Evolutionary conservation across 176 grass and related monocot genomes (phyloP).

Genomic region (Areca catechu): DNA sequence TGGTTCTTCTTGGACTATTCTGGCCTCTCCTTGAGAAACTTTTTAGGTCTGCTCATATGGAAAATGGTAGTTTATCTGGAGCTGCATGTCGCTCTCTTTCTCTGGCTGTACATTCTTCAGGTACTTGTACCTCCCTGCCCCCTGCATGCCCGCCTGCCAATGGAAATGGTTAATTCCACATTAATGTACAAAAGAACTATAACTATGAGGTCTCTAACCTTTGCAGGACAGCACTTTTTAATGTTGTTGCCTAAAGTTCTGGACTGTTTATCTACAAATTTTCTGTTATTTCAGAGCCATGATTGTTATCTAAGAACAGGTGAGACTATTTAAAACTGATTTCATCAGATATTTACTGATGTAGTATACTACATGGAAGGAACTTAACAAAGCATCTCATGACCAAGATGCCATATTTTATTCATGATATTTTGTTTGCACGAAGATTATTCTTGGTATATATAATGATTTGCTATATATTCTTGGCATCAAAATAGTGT

Average conservation of each 20-base stretch:
- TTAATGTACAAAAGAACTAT: background rate
- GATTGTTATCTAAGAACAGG: slow-evolving; percentile 96
- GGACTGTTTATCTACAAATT: slow-evolving; percentile 78
- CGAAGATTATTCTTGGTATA: no score
- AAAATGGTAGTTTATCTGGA: slow-evolving; percentile 60
- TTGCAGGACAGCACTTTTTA: slow-evolving; percentile 66
- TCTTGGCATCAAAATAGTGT: no score
- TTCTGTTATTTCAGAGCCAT: slow-evolving; percentile 76
- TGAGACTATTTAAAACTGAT: slow-evolving; percentile 4
- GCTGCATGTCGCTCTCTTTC: slow-evolving; percentile 85
- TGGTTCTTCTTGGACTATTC: slow-evolving; percentile 60
- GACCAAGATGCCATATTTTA: no score
- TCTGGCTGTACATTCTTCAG: slow-evolving; percentile 69
- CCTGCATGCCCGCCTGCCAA: background rate
- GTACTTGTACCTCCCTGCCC: slow-evolving; percentile 18
- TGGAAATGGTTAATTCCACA: no score
- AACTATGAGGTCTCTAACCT: slow-evolving; percentile 16
- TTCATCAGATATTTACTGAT: no score
- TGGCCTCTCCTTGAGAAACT: slow-evolving; percentile 92
- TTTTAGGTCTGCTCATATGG: slow-evolving; percentile 76
- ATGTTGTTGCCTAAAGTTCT: slow-evolving; percentile 70
- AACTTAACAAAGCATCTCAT: no score
- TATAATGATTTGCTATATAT: no score
- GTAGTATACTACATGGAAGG: no score
- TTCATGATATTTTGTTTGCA: no score